Evolutionary conservation across 495 filamentous ascomycete species (phyloP).

Genomic region (Cercophora sp.): DNA sequence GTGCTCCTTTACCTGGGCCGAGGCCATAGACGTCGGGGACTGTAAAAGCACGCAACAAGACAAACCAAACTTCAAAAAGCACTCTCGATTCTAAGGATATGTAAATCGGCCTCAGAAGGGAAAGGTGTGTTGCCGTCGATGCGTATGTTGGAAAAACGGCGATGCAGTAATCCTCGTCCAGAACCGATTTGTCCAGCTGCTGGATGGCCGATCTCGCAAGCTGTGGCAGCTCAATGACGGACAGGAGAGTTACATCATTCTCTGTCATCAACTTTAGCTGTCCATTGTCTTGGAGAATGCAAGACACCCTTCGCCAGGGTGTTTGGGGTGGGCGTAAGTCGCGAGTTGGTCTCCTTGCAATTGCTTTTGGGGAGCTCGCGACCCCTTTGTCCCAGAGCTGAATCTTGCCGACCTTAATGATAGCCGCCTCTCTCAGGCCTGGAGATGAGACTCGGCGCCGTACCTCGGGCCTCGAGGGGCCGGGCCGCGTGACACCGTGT

Average conservation of each 20-base stretch:
- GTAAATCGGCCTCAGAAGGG: slow-evolving; percentile 71
- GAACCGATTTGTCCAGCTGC: slow-evolving; percentile 80
- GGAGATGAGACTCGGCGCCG: slow-evolving; percentile 63
- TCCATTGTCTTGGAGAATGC: slow-evolving; percentile 91
- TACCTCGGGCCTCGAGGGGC: slow-evolving; percentile 51
- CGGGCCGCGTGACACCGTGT: slow-evolving; percentile 21
- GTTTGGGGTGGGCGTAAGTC: slow-evolving; percentile 37
- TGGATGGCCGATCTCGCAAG: slow-evolving; percentile 87
- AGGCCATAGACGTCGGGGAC: slow-evolving; percentile 85
- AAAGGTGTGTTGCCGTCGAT: slow-evolving; percentile 57
- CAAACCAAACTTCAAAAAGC: slow-evolving; percentile 95
- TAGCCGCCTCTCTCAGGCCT: slow-evolving; percentile 67
- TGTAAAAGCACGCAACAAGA: slow-evolving; percentile 85
- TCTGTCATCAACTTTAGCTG: slow-evolving; percentile 88
- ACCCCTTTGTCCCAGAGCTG: slow-evolving; percentile 77
- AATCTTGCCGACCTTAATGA: slow-evolving; percentile 97
- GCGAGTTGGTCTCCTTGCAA: slow-evolving; percentile 45
- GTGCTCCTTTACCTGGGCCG: slow-evolving; percentile 31
- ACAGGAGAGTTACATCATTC: slow-evolving; percentile 70
- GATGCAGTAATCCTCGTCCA: slow-evolving; percentile 92
- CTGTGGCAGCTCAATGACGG: slow-evolving; percentile 83
- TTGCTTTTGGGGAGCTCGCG: slow-evolving; percentile 50
- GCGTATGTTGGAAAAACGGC: slow-evolving; percentile 84
- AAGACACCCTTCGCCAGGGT: slow-evolving; percentile 82
- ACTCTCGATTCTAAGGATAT: slow-evolving; percentile 82